Evolutionary conservation across 805 yeast genomes (phyloP), one percentile per base, ranked within the genome.

Genomic region (Sugiyamaella boreocaroliniensis): DNA sequence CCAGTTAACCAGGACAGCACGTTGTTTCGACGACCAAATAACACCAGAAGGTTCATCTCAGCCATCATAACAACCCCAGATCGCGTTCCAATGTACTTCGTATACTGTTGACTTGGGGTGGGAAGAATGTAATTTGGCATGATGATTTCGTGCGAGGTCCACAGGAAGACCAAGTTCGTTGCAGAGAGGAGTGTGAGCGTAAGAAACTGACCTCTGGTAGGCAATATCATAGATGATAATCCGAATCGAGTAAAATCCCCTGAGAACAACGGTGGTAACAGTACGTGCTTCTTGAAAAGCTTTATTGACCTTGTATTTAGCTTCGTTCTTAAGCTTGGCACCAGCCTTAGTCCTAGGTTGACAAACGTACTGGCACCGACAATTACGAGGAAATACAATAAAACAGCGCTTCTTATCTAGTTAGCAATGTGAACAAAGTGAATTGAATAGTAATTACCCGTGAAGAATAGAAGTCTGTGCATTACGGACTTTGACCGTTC

Each of bases 21-120:
- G 62, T 85, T 86, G 65, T 86, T 86, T 60, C 93, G 73, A 34
- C 85, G 84, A 5, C 75, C 82, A 68, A 86, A 92, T 54, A 77
- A 68, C 68, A 83, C 81, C 4, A 63, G 44, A 44, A 63, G 59
- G 12, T 64, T 67, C 1, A 72, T 50, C 61, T 78, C 67, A 6
- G 70, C 89, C 52, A 76, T 69, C 68, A 82, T 83, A 3, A 64
- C 50, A 45, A 63, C 58, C 7, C 67, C 68, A 0, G 72, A 50
- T 61, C 79, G 65, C 6, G 68, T 88, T 4, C 73, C 76, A 51
- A 67, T 44, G 58, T 61, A 69, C 71, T 4, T 60, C 61, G 29
- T 43, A 34, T 26, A 46, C 22, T 12, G 20, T 15, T 18, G 19
- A 18, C 16, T 41, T 11, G 44, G 44, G 8, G 44, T 43, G 18